Evolutionary conservation across 352 stramenopile genomes (phyloP), one percentile per base, ranked within the genome.

Genomic region (Albugo candida): DNA sequence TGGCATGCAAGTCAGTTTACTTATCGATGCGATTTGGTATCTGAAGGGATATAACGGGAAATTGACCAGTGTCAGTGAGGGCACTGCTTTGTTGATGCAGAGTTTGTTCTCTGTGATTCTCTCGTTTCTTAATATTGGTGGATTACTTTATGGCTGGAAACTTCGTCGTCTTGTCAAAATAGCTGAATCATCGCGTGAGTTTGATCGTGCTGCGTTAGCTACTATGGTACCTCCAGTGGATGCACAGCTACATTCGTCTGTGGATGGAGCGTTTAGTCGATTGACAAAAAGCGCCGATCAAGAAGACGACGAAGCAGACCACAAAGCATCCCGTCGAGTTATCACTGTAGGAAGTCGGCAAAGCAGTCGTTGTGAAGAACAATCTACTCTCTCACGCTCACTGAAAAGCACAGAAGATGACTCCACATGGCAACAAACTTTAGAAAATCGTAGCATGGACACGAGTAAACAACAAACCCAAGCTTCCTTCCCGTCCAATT

Each of bases 11-110:
- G 51, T 92, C 18, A 92, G 70, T 54, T 46, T 92, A 10, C 21
- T 83, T 1, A 70, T 92, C 24, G 79, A 92, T 52, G 65, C 89
- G 35, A 79, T 89, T 43, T 92, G 76, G 76, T 92, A 92, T 63
- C 70, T 53, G 38, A 76, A 82, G 36, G 74, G 74, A 48, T 92
- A 88, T 67, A 92, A 92, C 49, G 79, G 79, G 49, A 86, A 81
- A 36, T 59, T 85, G n/a, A 75, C 64, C 19, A 79, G 56, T 50
- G 75, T 87, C 36, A 88, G 72, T 47, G 66, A 59, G 37, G 76
- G 71, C 21, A 92, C 79, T 1, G 76, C 70, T 13, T 70, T 87
- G 55, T 69, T 85, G 39, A 83, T 92, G 70, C 79, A 92, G 45
- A 72, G 73, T 1, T 83, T 89, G 55, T 83, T 92, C 52, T 89